Base-by-base conservation (phyloP, 2,329 filamentous ascomycete species). In the Colletotrichum sansevieriae region DNA sequence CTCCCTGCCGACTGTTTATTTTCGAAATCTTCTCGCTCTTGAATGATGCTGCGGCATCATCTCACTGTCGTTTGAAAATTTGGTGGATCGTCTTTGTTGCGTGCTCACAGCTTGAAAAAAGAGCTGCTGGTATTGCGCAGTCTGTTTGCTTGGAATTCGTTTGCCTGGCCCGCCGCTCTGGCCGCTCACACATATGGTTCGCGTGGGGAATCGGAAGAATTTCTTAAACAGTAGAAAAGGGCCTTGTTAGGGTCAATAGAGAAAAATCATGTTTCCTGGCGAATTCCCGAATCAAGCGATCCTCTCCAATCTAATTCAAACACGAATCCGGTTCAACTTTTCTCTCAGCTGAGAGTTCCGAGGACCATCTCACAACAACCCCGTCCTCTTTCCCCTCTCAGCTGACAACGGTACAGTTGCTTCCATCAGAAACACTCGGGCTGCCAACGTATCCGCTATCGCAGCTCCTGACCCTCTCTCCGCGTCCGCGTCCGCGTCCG, bases 401-500 rank as follows among this genome's bases (percentile, higher is more conserved):
- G 3, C 56, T 63, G 2, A 71, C 61, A 57, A 65, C 52, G 1
- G 70, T 71, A 4, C 29, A 43, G 13, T 70, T 54, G 15, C 58
- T 64, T 4, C 13, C 51, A 12, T 67, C 56, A 20, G 49, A 55
- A 11, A 55, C 63, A 13, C 20, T 37, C 35, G 66, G 41, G 18
- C 68, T 70, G 3, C 68, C 64, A 4, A 56, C 68, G 10, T 71
- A 25, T 25, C 68, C 71, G 43, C 71, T 72, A 49, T 72, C 71
- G 1, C 61, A 52, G 20, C 68, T 71, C 39, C 65, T 41, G 49
- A 39, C 47, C 63, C 61, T 61, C 43, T 22, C 51, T 22, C 22
- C 25, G 1, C 49, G 33, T n/a, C 11, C 25, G 1, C 49, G 33
- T n/a, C 11, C 37, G 8, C 59, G 29, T 11, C 41, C 49, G 1